Conservation (phyloP, 139 green algal species). For the Auxenochlorella pyrenoidosa region DNA sequence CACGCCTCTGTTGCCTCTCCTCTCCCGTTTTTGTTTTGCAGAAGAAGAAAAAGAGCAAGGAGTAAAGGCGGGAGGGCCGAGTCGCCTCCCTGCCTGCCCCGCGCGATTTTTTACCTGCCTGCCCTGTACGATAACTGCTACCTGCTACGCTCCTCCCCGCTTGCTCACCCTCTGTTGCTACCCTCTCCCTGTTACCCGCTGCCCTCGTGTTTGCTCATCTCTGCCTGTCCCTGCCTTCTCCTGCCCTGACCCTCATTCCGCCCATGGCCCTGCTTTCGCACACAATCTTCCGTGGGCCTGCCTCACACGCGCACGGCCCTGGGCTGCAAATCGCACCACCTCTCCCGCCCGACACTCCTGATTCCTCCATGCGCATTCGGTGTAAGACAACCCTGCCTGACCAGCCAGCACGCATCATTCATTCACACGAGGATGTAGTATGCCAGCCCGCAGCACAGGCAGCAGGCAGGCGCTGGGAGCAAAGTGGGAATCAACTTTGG, state of each 20-base stretch:
- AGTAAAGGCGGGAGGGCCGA: neutral
- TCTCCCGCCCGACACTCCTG: too few relatives aligned
- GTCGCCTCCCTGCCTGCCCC: too few relatives aligned
- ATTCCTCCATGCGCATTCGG: too few relatives aligned
- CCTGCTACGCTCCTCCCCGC: neutral
- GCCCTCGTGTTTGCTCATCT: neutral
- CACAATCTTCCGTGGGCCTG: too few relatives aligned
- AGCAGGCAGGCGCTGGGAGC: too few relatives aligned
- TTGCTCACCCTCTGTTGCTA: neutral
- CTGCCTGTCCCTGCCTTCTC: neutral
- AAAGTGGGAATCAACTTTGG: too few relatives aligned
- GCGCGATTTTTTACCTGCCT: neutral
- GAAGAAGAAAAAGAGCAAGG: slow-evolving; percentile 29
- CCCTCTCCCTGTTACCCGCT: neutral
- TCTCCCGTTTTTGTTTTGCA: neutral
- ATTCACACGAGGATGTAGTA: too few relatives aligned
- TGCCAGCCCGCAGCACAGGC: too few relatives aligned
- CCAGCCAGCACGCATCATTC: too few relatives aligned
- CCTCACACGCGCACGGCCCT: too few relatives aligned
- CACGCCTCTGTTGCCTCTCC: neutral
- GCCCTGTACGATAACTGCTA: neutral
- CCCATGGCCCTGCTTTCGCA: neutral
- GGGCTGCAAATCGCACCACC: too few relatives aligned
- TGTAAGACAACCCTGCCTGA: too few relatives aligned
- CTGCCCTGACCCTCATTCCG: neutral